These are phyloP conservation scores for Fusarium camptoceras DNA, from an alignment of 2,329 filamentous ascomycete species.

Conservation along the genomic window DNA sequence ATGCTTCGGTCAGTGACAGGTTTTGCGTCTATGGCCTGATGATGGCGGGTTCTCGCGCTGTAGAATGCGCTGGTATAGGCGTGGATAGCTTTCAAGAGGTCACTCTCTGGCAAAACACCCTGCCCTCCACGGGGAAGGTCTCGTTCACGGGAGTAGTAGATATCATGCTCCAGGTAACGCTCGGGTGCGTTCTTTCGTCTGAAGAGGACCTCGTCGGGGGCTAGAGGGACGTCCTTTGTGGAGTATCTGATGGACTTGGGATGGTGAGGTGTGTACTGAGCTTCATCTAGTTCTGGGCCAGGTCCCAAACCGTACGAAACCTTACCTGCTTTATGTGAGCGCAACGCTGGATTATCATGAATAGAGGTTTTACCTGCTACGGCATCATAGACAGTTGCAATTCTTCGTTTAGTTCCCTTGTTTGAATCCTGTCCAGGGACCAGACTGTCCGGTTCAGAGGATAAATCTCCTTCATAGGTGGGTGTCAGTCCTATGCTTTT, in stretches of 20 bases:
- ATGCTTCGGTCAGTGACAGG: constrained; percentile 69
- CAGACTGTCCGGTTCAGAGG: constrained; percentile 12
- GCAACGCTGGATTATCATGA: constrained; percentile 16
- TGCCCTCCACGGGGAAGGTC: constrained; percentile 61
- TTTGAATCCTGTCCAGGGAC: constrained; percentile 17
- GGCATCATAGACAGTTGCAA: constrained; percentile 76
- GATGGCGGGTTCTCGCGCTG: constrained; percentile 52
- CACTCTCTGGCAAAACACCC: constrained; percentile 72
- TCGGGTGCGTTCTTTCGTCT: constrained; percentile 71
- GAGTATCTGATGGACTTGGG: constrained; percentile 42
- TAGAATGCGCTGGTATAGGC: constrained; percentile 76
- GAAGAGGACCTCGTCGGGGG: constrained; percentile 79
- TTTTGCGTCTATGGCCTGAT: constrained; percentile 35
- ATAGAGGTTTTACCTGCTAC: constrained; percentile 68
- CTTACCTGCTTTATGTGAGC: constrained; percentile 49
- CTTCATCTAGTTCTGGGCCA: constrained; percentile 39
- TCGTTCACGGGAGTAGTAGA: constrained; percentile 74
- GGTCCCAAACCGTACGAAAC: constrained; percentile 44
- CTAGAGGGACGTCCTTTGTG: constrained; percentile 54
- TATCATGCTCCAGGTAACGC: constrained; percentile 76
- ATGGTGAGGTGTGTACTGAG: constrained; percentile 25
- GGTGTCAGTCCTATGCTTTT: constrained; percentile 11
- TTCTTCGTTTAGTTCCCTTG: constrained; percentile 45
- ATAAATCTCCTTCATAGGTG: constrained; percentile 20
- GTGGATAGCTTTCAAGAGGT: constrained; percentile 77